Evolutionary conservation across 2,329 filamentous ascomycete genomes (phyloP).

Genomic region (Sclerotinia trifoliorum): DNA sequence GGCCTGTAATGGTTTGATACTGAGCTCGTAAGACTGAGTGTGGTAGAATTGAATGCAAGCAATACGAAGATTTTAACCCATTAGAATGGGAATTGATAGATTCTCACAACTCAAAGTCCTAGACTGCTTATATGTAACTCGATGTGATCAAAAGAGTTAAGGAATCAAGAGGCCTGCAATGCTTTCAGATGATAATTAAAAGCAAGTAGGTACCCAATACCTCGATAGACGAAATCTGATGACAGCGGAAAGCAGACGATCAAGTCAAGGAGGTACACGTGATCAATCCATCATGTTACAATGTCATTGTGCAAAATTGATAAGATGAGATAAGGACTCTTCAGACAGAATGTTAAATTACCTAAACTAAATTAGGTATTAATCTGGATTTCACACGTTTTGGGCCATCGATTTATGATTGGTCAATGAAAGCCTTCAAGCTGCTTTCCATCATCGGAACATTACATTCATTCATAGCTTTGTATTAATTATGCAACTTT

Average conservation of each 20-base stretch:
- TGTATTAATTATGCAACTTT: not conserved
- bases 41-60: not conserved
- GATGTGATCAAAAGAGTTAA: not conserved
- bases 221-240: not conserved
- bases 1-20: not conserved
- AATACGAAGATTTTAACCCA: not conserved
- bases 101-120: not conserved
- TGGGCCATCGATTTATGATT: not conserved
- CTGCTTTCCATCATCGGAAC: not conserved
- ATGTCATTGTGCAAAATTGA: not conserved
- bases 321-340: not conserved
- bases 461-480: slow-evolving; percentile 5
- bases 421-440: not conserved
- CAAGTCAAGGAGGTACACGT: not conserved
- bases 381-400: not conserved
- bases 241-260: not conserved
- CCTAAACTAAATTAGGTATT: not conserved
- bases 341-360: too few relatives aligned
- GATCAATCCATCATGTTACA: not conserved
- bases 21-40: not conserved
- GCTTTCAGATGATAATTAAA: too few relatives aligned
- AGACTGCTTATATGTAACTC: not conserved
- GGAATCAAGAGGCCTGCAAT: too few relatives aligned
- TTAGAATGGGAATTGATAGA: not conserved
- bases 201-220: not conserved